Evolutionary conservation across 179 eudicot genomes (phyloP).

Genomic region (Actinidia arguta): DNA sequence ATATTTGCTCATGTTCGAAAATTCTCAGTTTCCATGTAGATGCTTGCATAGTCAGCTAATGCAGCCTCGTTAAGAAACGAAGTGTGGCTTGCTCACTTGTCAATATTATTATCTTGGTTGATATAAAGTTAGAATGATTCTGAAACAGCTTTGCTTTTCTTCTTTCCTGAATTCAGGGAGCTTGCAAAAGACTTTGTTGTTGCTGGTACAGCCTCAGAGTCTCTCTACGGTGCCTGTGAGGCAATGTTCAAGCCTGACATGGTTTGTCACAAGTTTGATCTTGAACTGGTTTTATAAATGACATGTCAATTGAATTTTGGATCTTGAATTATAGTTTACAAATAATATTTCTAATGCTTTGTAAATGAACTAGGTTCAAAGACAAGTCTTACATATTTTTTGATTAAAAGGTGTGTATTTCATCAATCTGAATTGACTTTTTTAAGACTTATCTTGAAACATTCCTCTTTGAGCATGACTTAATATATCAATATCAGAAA

Average conservation of each 20-base stretch:
- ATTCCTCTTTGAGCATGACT: not conserved
- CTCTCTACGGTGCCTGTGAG: conserved; percentile 98
- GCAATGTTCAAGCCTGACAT: conserved; percentile 97
- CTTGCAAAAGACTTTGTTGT: conserved; percentile 99
- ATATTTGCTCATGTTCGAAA: not conserved
- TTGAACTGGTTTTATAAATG: not conserved
- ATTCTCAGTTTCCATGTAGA: not conserved
- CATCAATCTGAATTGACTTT: too few relatives aligned
- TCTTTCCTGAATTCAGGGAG: conserved; percentile 57
- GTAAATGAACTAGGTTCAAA: not conserved
- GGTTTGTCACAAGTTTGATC: conserved; percentile 47
- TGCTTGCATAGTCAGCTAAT: not conserved
- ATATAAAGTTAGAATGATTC: not conserved
- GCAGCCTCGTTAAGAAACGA: not conserved
- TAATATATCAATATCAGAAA: too few relatives aligned
- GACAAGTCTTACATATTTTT: too few relatives aligned
- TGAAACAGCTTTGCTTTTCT: not conserved
- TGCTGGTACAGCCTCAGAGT: conserved; percentile 94
- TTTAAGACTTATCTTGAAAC: not conserved
- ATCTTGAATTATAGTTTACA: not conserved
- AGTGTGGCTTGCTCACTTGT: not conserved
- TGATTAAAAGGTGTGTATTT: too few relatives aligned
- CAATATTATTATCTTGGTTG: conserved; percentile 5
- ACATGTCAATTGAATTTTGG: not conserved
- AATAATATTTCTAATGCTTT: not conserved